Conservation (phyloP, 306 rosid species). For the Quercus engelmannii region DNA sequence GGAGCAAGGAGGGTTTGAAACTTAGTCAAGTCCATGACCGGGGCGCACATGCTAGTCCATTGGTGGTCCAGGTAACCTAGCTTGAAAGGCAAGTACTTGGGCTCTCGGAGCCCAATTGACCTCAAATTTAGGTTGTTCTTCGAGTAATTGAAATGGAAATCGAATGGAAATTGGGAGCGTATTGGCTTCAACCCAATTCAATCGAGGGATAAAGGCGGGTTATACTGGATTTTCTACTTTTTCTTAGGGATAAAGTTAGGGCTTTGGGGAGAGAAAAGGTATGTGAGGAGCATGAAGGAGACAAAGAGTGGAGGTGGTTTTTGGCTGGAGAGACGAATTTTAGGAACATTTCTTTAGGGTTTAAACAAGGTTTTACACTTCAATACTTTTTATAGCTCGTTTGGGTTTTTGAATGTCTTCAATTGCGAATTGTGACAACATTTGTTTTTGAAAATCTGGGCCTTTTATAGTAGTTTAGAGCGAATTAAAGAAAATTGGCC, state of each 20-base stretch:
- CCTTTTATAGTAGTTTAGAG: no score
- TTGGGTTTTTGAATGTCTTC: no score
- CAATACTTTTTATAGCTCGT: no score
- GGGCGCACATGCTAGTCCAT: conserved; percentile 65
- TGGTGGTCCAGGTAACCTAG: conserved; percentile 57
- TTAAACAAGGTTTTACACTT: conserved; percentile 6
- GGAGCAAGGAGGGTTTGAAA: no score
- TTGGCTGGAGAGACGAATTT: conserved; percentile 46
- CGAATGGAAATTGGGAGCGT: conserved; percentile 64
- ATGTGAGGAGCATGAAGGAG: conserved; percentile 58
- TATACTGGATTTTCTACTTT: background rate
- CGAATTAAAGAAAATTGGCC: no score
- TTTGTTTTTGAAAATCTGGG: no score
- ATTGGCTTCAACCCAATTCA: conserved; percentile 40
- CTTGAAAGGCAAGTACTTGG: conserved; percentile 87
- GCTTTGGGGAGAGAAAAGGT: conserved; percentile 36
- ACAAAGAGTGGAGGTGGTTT: conserved; percentile 12
- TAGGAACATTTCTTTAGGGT: conserved; percentile 49
- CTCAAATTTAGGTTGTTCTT: conserved; percentile 64
- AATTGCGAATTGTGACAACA: no score
- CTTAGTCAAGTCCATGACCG: no score
- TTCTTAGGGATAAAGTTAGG: conserved; percentile 18
- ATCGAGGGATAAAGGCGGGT: conserved; percentile 68
- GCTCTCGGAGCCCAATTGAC: conserved; percentile 76
- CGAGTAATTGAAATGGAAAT: conserved; percentile 75